Evolutionary conservation across 805 yeast species (phyloP), one percentile per base, ranked within the genome.

Genomic region (Starmerella vitae): DNA sequence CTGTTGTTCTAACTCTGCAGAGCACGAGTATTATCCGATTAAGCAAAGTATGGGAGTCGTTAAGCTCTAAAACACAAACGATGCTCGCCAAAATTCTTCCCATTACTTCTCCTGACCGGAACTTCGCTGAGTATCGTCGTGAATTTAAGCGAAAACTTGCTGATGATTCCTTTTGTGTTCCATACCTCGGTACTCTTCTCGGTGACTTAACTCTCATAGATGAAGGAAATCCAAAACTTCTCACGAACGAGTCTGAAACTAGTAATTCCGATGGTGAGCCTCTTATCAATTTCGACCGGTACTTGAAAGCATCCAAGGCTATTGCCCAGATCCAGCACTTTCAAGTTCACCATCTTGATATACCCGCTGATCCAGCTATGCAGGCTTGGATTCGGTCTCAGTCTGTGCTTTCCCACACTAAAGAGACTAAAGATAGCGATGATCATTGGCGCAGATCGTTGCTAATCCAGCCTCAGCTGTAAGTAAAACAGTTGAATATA

Each of bases 401-500:
- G 37, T 57, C 58, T 62, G 49, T 51, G 14, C 42, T 47, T 13
- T 49, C 59, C 13, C 56, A 57, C 41, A 42, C 47, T 7, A 43
- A 46, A 18, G 53, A 55, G 6, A 36, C 43, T 4, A 41, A 42
- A 13, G 61, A 59, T 38, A 39, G 42, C 20, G 57, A 60, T 31
- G 56, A 48, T 3, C 56, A 56, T 30, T 60, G 63, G 62, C 55
- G 63, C 18, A 55, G 63, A 22, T 50, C 56, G 33, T 52, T 57
- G 36, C 46, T 58, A 20, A 56, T 58, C 31, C 60, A 61, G 50
- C 63, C 63, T 27, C 7, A 12, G 17, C 15, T 7, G 15, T 20
- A 15, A 14, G 18, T 5, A 15, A 6, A 21, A 18, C n/a, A 8
- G 7, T 8, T 27, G 30, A 9, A n/a, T n/a, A 6, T 27, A 25